phyloP scores from a whole-genome alignment of 1,284 basidiomycete genomes.

The Cryptococcus jaspeensis region DNA sequence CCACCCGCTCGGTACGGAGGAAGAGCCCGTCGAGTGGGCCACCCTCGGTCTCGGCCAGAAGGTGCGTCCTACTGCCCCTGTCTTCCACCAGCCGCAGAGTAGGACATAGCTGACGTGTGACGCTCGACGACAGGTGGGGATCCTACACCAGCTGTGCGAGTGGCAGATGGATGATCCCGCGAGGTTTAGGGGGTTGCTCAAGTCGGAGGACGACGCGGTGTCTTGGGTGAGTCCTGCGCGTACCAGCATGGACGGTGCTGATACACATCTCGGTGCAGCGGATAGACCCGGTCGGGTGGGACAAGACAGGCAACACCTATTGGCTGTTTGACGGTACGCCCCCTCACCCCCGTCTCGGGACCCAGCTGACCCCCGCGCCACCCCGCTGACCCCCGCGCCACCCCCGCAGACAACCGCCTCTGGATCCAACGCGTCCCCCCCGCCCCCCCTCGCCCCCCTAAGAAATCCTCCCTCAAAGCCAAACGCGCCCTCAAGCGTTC shows the following conservation, averaged over 20 bases:
- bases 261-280: constrained; percentile 34
- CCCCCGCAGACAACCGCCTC: constrained; percentile 55
- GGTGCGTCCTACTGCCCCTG: constrained; percentile 32
- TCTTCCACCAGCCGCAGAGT: neutral
- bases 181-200: constrained; percentile 54
- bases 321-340: constrained; percentile 56
- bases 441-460: constrained; percentile 31
- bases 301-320: constrained; percentile 56
- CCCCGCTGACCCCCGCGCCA: too few species aligned
- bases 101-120: neutral
- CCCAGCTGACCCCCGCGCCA: too few species aligned
- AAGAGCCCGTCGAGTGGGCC: constrained; percentile 52
- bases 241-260: neutral
- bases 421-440: constrained; percentile 56
- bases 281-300: constrained; percentile 58
- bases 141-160: constrained; percentile 55
- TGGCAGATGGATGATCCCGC: constrained; percentile 58
- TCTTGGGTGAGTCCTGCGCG: constrained; percentile 50
- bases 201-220: constrained; percentile 54
- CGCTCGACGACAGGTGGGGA: constrained; percentile 41
- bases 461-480: constrained; percentile 41
- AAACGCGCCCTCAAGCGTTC: constrained; percentile 30
- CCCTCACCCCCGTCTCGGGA: neutral
- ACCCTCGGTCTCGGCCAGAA: constrained; percentile 54
- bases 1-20: constrained; percentile 41